Conservation (phyloP, 495 filamentous ascomycete genomes). For the Penicillium psychrofluorescens region DNA sequence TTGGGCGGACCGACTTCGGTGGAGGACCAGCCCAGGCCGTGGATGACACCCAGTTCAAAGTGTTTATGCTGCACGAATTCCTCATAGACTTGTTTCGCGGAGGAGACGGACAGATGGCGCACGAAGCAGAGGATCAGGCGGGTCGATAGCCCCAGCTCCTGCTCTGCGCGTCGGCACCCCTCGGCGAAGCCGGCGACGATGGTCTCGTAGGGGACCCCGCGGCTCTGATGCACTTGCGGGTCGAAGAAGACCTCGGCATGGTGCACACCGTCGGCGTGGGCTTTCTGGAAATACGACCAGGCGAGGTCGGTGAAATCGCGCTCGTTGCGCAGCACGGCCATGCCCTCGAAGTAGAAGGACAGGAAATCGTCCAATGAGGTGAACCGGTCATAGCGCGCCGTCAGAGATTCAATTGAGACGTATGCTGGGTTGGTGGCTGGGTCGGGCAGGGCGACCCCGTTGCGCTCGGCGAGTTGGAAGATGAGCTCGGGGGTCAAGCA, state of each 20-base stretch:
- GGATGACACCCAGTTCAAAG: slow-evolving; percentile 45
- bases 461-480: slow-evolving; percentile 58
- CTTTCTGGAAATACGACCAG: slow-evolving; percentile 63
- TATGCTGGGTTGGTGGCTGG: slow-evolving; percentile 47
- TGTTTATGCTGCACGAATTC: slow-evolving; percentile 39
- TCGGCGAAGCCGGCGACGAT: slow-evolving; percentile 52
- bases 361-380: slow-evolving; percentile 71
- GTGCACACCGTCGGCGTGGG: slow-evolving; percentile 55
- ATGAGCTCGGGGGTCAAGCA: slow-evolving; percentile 60
- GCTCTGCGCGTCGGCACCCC: slow-evolving; percentile 53
- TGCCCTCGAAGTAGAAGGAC: slow-evolving; percentile 70
- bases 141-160: slow-evolving; percentile 55
- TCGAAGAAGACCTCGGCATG: slow-evolving; percentile 81
- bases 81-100: slow-evolving; percentile 42
- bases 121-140: slow-evolving; percentile 64
- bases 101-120: slow-evolving; percentile 54
- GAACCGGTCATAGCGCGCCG: slow-evolving; percentile 55
- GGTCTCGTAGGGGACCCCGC: slow-evolving; percentile 53
- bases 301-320: slow-evolving; percentile 68
- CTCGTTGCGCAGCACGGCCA: slow-evolving; percentile 53
- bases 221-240: slow-evolving; percentile 63
- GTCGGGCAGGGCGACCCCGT: slow-evolving; percentile 52
- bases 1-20: slow-evolving; percentile 60
- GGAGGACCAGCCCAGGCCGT: slow-evolving; percentile 61
- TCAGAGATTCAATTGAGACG: slow-evolving; percentile 49